Percentiles rank a stretch among this genome's conserved stretches.
phyloP scores from a whole-genome alignment of 2,329 filamentous ascomycete species.

The Aspergillus luchuensis region DNA sequence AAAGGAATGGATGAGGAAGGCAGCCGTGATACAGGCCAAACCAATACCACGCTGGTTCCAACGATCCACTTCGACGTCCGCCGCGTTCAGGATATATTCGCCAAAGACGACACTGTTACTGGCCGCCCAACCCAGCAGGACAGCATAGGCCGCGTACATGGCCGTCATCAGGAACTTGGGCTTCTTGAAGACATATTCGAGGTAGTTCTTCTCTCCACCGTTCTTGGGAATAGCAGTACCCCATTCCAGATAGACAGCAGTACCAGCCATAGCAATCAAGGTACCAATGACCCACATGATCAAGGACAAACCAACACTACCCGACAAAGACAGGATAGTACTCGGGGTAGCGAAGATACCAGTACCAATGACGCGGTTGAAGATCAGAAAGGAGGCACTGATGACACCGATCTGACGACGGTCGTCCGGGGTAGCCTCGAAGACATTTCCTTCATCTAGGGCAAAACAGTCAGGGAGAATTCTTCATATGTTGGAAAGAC shows the following conservation, averaged over 20 bases:
- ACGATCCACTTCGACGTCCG: constrained; percentile 43
- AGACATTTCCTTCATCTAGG: constrained; percentile 40
- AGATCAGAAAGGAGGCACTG: constrained; percentile 50
- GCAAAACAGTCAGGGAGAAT: not conserved
- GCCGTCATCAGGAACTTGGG: constrained; percentile 57
- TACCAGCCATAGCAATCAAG: constrained; percentile 50
- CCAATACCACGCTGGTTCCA: constrained; percentile 56
- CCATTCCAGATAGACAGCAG: constrained; percentile 51
- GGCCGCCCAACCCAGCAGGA: constrained; percentile 55
- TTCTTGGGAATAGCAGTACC: constrained; percentile 53
- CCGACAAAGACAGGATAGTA: constrained; percentile 47
- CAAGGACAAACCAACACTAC: constrained; percentile 51
- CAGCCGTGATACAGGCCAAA: constrained; percentile 49
- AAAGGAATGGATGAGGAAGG: constrained; percentile 52
- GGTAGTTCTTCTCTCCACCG: constrained; percentile 58
- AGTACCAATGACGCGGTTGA: constrained; percentile 53
- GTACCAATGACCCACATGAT: constrained; percentile 54
- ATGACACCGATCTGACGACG: constrained; percentile 45
- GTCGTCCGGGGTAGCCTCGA: constrained; percentile 37
- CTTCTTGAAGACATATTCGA: constrained; percentile 55
- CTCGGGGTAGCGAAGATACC: constrained; percentile 55
- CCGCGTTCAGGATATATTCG: constrained; percentile 54
- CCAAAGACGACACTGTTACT: constrained; percentile 57
- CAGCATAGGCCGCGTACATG: constrained; percentile 55
- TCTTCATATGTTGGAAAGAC: not conserved